These are phyloP conservation scores for Populus euphratica DNA, from an alignment of 345 rosid genomes.

Conservation along the genomic window DNA sequence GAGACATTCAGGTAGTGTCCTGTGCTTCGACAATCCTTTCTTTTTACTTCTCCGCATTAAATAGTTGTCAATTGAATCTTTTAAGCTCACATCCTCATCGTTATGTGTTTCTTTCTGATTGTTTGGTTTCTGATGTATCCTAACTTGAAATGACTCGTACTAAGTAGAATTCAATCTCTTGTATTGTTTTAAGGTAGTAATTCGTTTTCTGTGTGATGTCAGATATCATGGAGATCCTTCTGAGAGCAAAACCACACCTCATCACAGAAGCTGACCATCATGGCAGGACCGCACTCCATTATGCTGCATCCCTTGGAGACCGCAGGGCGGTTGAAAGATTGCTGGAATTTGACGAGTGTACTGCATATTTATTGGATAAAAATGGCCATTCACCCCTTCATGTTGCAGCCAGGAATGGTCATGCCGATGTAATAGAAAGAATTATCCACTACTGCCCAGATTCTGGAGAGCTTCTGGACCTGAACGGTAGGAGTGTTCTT, in stretches of 20 bases:
- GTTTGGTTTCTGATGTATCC: no score
- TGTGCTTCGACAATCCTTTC: not conserved
- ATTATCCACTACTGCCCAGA: not conserved
- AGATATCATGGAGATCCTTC: not conserved
- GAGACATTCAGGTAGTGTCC: not conserved
- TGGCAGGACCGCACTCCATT: not conserved
- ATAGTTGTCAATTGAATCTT: not conserved
- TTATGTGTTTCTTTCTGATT: no score
- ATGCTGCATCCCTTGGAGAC: not conserved
- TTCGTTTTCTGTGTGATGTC: not conserved
- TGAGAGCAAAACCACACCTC: not conserved
- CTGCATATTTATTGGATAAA: not conserved
- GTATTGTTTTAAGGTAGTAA: not conserved
- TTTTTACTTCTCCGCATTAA: not conserved
- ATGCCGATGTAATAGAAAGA: not conserved
- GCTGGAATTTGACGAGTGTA: not conserved
- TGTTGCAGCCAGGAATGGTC: not conserved
- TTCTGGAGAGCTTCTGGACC: slow-evolving; percentile 5
- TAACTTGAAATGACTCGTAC: no score
- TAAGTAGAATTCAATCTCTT: not conserved
- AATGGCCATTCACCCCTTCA: not conserved
- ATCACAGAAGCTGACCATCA: no score
- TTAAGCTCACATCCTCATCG: not conserved
- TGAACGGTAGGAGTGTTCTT: not conserved
- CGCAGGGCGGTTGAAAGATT: not conserved